Percentiles rank a stretch among this genome's conserved stretches.
Conservation (phyloP, 2,329 filamentous ascomycete species). For the Biscogniauxia mediterranea region DNA sequence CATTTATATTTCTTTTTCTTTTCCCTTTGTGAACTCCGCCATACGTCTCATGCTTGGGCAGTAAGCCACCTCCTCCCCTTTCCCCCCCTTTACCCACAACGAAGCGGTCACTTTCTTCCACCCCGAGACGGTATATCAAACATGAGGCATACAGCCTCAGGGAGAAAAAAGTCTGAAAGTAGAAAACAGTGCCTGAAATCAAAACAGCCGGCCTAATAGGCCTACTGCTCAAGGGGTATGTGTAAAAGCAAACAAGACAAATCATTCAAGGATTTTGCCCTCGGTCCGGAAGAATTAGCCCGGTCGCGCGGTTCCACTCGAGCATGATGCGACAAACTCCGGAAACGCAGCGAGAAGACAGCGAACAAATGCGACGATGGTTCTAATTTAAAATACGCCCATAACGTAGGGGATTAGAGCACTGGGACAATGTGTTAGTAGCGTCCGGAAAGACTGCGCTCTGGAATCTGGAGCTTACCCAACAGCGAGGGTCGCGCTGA, state of each 20-base stretch:
- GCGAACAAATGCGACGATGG: not conserved
- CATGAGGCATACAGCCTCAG: slow-evolving; percentile 17
- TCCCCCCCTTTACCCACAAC: not conserved
- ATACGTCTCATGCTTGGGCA: slow-evolving; percentile 8
- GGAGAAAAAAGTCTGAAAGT: too few relatives aligned
- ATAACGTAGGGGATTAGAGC: slow-evolving; percentile 52
- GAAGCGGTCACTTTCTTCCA: not conserved
- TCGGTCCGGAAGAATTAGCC: not conserved
- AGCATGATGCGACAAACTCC: not conserved
- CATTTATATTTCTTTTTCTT: slow-evolving; percentile 4
- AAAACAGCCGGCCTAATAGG: not conserved
- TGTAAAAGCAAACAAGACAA: not conserved
- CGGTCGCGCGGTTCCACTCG: not conserved
- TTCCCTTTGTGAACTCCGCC: slow-evolving; percentile 21
- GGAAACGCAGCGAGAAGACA: not conserved
- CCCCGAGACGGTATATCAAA: slow-evolving; percentile 15
- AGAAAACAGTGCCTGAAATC: not conserved
- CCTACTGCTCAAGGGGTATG: slow-evolving; percentile 3
- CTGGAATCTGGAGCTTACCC: slow-evolving; percentile 61
- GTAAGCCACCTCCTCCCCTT: slow-evolving; percentile 2
- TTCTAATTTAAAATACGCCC: slow-evolving; percentile 43
- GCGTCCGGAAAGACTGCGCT: not conserved
- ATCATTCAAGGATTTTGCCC: not conserved
- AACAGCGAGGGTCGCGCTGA: slow-evolving; percentile 82
- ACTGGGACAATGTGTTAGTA: slow-evolving; percentile 15